phyloP scores from a whole-genome alignment of 176 grass and related monocot species.

The Puccinellia tenuiflora region DNA sequence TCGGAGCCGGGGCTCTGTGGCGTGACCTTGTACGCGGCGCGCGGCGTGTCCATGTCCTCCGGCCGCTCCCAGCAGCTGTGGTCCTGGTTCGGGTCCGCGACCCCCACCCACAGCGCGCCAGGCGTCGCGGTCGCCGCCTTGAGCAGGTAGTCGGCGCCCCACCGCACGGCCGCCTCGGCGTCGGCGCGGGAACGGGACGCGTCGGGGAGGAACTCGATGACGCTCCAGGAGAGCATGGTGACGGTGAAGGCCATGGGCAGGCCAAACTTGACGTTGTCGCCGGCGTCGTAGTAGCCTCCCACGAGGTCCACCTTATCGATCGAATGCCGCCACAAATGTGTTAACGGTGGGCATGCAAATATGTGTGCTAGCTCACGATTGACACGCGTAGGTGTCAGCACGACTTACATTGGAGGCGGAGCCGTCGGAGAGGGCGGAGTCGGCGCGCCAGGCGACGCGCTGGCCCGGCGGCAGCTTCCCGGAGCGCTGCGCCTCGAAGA shows the following conservation, averaged over 20 bases:
- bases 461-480: constrained; percentile 38
- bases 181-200: too few species aligned
- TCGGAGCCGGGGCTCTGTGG: constrained; percentile 56
- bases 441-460: constrained; percentile 49
- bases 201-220: constrained; percentile 65
- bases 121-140: constrained; percentile 60
- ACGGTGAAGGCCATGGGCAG: constrained; percentile 91
- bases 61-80: constrained; percentile 69
- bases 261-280: constrained; percentile 93
- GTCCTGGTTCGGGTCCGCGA: constrained; percentile 56
- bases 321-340: not conserved
- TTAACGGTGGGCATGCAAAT: too few species aligned
- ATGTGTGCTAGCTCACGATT: too few species aligned
- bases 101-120: constrained; percentile 50
- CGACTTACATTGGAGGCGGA: not conserved
- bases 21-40: constrained; percentile 52
- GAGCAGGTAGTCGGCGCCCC: constrained; percentile 79
- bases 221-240: constrained; percentile 76
- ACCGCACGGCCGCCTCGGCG: constrained; percentile 43
- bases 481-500: constrained; percentile 67
- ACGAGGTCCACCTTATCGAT: constrained; percentile 64
- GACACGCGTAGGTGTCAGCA: too few species aligned
- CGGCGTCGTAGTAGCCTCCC: constrained; percentile 88
- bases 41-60: constrained; percentile 71
- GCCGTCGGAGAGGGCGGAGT: constrained; percentile 64